phyloP scores from a whole-genome alignment of 176 grass and related monocot genomes.

The Saccharum officinarum region DNA sequence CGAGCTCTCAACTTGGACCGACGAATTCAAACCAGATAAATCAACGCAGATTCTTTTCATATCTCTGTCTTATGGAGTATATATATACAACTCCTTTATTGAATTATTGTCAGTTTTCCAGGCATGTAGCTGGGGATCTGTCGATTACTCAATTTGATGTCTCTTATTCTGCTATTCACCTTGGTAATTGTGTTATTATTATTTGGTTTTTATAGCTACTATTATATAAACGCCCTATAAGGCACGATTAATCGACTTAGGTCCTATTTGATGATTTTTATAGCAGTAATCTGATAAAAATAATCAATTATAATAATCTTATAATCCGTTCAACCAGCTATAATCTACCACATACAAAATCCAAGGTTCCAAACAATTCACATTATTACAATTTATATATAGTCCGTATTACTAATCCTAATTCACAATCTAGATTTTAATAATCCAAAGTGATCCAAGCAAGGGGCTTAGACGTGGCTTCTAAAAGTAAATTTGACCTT shows the following conservation, averaged over 20 bases:
- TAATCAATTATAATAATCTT: background rate
- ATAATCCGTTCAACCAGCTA: background rate
- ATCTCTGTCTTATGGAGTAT: background rate
- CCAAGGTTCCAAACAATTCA: background rate
- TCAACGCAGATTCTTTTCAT: background rate
- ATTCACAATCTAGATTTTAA: background rate
- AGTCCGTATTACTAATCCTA: background rate
- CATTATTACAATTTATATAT: too few species aligned
- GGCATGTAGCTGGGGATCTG: background rate
- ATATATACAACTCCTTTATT: background rate
- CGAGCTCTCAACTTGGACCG: constrained; percentile 39
- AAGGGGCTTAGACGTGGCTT: too few species aligned
- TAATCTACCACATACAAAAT: background rate
- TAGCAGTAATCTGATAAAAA: background rate
- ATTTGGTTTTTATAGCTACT: background rate
- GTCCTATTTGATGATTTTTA: too few species aligned
- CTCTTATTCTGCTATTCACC: background rate
- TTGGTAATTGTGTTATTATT: background rate
- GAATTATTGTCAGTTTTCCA: background rate
- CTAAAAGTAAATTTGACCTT: background rate
- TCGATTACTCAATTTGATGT: background rate
- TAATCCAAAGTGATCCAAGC: too few species aligned
- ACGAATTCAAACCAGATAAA: constrained; percentile 28
- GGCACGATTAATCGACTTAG: background rate
- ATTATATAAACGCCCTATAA: background rate